A percentile compares a stretch with the other conserved stretches of the same genome.
phyloP scores from a whole-genome alignment of 140 eudicot species.

The Flaveria floridana region DNA sequence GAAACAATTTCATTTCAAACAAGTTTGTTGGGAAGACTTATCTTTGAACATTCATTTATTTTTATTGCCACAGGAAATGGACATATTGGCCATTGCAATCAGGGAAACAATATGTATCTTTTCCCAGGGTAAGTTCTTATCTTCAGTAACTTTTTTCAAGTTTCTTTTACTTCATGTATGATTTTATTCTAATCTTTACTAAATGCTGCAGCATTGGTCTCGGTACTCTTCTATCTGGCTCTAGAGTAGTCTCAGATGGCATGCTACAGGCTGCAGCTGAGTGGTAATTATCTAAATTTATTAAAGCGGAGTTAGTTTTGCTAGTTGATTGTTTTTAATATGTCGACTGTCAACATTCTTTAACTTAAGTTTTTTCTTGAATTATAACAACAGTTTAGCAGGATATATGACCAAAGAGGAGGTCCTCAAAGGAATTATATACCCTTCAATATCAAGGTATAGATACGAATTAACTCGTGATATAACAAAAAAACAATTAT shows the following conservation, averaged over 20 bases:
- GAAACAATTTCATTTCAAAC: neutral
- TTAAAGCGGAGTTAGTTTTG: neutral
- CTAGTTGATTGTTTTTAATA: neutral
- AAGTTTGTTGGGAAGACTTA: neutral
- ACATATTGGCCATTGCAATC: constrained; percentile 84
- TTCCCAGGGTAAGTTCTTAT: constrained; percentile 79
- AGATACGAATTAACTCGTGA: neutral
- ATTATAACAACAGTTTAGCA: constrained; percentile 62
- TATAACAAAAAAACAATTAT: neutral
- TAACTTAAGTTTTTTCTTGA: neutral
- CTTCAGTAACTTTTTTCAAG: neutral
- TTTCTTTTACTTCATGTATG: neutral
- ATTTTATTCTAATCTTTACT: constrained; percentile 11
- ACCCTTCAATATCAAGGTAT: constrained; percentile 92
- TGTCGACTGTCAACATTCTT: neutral
- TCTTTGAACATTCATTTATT: neutral
- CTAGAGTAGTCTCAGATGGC: constrained; percentile 88
- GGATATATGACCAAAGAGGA: constrained; percentile 95
- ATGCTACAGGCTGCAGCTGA: constrained; percentile 99
- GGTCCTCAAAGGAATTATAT: constrained; percentile 76
- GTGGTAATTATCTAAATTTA: constrained; percentile 49
- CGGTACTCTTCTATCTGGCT: constrained; percentile 88
- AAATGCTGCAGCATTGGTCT: constrained; percentile 78
- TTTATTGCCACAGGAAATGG: constrained; percentile 63
- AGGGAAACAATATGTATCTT: constrained; percentile 97